Evolutionary conservation across 306 rosid species (phyloP).

Genomic region (Cucurbita maxima): DNA sequence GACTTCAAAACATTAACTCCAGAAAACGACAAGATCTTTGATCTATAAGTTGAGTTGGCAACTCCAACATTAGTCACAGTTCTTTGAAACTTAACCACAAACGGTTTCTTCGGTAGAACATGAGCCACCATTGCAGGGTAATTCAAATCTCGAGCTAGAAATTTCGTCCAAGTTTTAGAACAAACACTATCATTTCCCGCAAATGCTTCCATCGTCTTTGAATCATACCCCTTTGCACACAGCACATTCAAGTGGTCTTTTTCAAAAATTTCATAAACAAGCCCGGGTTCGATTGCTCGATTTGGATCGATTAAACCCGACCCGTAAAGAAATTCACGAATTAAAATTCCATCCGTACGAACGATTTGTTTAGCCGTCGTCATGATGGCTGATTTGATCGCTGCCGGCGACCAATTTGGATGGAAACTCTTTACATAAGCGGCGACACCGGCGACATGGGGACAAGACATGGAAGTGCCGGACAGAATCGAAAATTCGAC

Average conservation of each 20-base stretch:
- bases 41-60: conserved; percentile 14
- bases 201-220: background rate
- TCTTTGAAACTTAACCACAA: conserved; percentile 8
- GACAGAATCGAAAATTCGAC: conserved; percentile 4
- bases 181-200: conserved; percentile 8
- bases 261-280: conserved; percentile 13
- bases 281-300: conserved; percentile 19
- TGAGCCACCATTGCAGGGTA: conserved; percentile 15
- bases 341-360: background rate
- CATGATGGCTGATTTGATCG: conserved; percentile 18
- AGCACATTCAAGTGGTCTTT: conserved; percentile 18
- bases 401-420: conserved; percentile 17
- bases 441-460: conserved; percentile 20
- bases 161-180: background rate
- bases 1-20: background rate
- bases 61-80: conserved; percentile 24
- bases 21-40: background rate
- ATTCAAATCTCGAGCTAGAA: conserved; percentile 13
- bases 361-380: conserved; percentile 14
- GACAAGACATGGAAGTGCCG: conserved; percentile 28
- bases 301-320: conserved; percentile 16
- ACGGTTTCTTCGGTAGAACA: background rate
- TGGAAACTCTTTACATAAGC: conserved; percentile 18
- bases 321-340: conserved; percentile 24
- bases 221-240: conserved; percentile 7